Percentiles rank a stretch among this genome's conserved stretches.
These are phyloP conservation scores for Auricularia heimuer DNA, from an alignment of 768 basidiomycete species.

Conservation along the genomic window DNA sequence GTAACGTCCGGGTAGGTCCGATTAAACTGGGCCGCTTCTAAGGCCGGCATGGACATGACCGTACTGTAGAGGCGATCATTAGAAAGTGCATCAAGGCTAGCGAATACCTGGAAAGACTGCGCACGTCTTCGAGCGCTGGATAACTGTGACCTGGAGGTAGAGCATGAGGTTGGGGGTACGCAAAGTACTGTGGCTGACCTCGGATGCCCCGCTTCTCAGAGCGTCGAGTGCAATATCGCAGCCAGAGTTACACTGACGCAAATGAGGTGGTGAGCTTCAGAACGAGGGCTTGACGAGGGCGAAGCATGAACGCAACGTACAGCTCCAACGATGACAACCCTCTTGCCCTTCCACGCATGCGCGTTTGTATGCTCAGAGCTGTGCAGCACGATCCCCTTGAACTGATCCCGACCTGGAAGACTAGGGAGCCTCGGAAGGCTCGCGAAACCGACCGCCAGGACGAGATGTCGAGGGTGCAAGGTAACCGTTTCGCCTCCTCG, in stretches of 20 bases:
- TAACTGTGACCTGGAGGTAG: background rate
- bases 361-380: background rate
- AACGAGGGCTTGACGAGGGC: too few relatives aligned
- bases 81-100: too few relatives aligned
- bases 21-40: background rate
- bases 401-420: background rate
- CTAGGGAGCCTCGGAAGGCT: background rate
- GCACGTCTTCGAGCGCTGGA: background rate
- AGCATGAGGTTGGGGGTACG: background rate
- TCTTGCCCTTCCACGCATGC: background rate
- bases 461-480: background rate
- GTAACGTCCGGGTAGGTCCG: background rate
- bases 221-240: conserved; percentile 4
- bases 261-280: too few relatives aligned
- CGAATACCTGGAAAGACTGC: background rate
- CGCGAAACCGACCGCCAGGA: background rate
- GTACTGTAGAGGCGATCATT: too few relatives aligned
- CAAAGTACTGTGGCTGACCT: background rate
- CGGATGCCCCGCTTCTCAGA: background rate
- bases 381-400: background rate
- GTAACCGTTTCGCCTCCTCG: background rate
- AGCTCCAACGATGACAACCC: background rate
- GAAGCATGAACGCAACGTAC: background rate
- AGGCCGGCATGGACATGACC: background rate
- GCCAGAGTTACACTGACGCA: background rate